phyloP scores from a whole-genome alignment of 805 yeast genomes.

The Saccharomyces paradoxus region DNA sequence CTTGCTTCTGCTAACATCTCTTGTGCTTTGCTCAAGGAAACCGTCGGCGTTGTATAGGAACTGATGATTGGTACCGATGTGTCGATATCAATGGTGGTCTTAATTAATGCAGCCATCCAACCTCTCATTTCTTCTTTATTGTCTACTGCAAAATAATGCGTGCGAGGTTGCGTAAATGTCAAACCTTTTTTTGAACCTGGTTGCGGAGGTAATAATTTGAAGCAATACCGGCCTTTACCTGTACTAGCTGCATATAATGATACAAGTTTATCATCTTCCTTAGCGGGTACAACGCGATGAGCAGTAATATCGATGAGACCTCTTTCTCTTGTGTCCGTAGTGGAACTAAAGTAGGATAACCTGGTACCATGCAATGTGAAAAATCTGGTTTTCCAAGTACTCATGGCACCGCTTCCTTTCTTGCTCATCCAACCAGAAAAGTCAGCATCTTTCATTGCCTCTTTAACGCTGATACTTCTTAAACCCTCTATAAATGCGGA shows the following conservation, averaged over 20 bases:
- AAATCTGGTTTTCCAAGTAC: conserved; percentile 83
- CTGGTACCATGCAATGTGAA: conserved; percentile 90
- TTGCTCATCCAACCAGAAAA: conserved; percentile 95
- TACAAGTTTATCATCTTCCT: conserved; percentile 75
- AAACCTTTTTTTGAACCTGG: conserved; percentile 94
- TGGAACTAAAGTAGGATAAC: conserved; percentile 72
- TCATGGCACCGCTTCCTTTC: conserved; percentile 73
- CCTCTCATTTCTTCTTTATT: conserved; percentile 82
- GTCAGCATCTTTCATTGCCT: conserved; percentile 67
- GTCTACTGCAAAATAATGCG: conserved; percentile 94
- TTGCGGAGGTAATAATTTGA: conserved; percentile 91
- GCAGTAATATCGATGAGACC: conserved; percentile 95
- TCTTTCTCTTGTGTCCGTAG: conserved; percentile 74
- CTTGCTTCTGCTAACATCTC: conserved; percentile 76
- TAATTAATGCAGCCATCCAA: conserved; percentile 92
- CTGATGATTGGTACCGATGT: conserved; percentile 86
- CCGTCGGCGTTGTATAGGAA: conserved; percentile 93
- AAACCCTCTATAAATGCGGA: conserved; percentile 87
- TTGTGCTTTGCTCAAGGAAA: conserved; percentile 78
- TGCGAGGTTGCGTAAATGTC: conserved; percentile 91
- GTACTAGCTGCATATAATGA: conserved; percentile 88
- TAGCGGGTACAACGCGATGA: conserved; percentile 79
- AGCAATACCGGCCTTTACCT: conserved; percentile 89
- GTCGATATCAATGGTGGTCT: conserved; percentile 93
- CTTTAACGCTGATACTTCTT: conserved; percentile 61